phyloP scores from a whole-genome alignment of 768 basidiomycete genomes.

The Crassisporium funariophilum region DNA sequence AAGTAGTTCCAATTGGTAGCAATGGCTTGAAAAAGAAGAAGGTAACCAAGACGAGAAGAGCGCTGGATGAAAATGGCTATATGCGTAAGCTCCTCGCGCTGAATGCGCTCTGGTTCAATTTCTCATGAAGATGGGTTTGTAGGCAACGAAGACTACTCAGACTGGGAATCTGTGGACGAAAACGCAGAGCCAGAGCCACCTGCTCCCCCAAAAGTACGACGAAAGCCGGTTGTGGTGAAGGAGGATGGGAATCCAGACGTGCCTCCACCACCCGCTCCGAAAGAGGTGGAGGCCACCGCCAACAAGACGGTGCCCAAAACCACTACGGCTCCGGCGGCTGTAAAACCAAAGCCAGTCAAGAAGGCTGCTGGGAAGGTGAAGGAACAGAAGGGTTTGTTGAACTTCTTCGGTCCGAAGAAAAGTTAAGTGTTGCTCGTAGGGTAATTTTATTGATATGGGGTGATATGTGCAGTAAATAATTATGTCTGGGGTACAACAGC shows the following conservation, averaged over 20 bases:
- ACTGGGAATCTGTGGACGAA: slow-evolving; percentile 77
- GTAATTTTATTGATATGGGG: not conserved
- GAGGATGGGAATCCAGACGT: slow-evolving; percentile 22
- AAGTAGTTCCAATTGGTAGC: slow-evolving; percentile 67
- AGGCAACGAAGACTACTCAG: slow-evolving; percentile 81
- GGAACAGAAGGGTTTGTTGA: slow-evolving; percentile 31
- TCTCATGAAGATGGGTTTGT: slow-evolving; percentile 4
- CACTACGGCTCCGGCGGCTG: not conserved
- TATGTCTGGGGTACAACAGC: no score
- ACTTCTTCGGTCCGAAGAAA: slow-evolving; percentile 39
- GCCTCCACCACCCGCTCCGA: slow-evolving; percentile 5
- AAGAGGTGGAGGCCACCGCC: slow-evolving; percentile 14
- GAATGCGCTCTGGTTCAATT: not conserved
- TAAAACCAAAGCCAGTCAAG: slow-evolving; percentile 10
- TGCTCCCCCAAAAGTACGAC: slow-evolving; percentile 22
- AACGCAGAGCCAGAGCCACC: slow-evolving; percentile 39
- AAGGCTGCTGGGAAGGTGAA: slow-evolving; percentile 18
- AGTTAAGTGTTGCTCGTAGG: not conserved
- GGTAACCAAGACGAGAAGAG: slow-evolving; percentile 58
- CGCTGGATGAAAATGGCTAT: slow-evolving; percentile 69
- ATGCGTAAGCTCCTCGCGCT: slow-evolving; percentile 49
- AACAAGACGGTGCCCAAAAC: slow-evolving; percentile 3
- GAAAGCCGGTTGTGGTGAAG: slow-evolving; percentile 22
- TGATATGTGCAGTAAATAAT: not conserved
- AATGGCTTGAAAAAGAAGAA: slow-evolving; percentile 80